Evolutionary conservation across 2,329 filamentous ascomycete genomes (phyloP), one percentile per base, ranked within the genome.

Genomic region (Calonectria pauciramosa): DNA sequence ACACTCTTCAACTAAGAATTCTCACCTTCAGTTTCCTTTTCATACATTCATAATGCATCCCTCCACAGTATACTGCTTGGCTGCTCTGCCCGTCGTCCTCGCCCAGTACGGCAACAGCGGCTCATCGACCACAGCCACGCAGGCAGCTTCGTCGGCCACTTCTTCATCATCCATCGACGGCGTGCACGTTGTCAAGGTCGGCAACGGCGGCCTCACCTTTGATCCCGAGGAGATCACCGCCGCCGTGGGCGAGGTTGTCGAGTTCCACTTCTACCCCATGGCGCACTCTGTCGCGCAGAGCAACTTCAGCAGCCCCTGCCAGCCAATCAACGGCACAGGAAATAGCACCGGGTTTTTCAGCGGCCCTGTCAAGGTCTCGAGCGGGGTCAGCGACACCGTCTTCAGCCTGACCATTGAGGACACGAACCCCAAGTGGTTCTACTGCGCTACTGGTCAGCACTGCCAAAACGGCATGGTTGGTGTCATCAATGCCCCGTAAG

Each of bases 271-370:
- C 80, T 83, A 83, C 59, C 80, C 83, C 23, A 78, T 76, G n/a
- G 92, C 92, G 80, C 92, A 93, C 85, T 92, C 91, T 20, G 88
- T 93, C 71, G 90, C 90, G 11, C 89, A 92, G 83, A 91, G 90
- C 18, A 88, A 88, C 74, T 93, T 93, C 79, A 88, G 87, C 72
- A 83, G 86, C n/a, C 92, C 92, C 13, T 93, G 92, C 82, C 79
- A 87, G 38, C 90, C 91, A 2, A 87, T 92, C 20, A 86, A 88
- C 76, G 81, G 82, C 20, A 79, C 78, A 20, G 89, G 89, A 49
- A 86, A 88, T 75, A 81, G 82, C 20, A 79, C 78, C n/a, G 89
- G 89, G 49, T 91, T 90, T 83, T 83, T 82, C 89, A 80, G 79
- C 44, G 79, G 79, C 8, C 73, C 73, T 5, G 66, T 79, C 36